phyloP scores from a whole-genome alignment of 441 rosid species.

The Francoa sonchifolia region DNA sequence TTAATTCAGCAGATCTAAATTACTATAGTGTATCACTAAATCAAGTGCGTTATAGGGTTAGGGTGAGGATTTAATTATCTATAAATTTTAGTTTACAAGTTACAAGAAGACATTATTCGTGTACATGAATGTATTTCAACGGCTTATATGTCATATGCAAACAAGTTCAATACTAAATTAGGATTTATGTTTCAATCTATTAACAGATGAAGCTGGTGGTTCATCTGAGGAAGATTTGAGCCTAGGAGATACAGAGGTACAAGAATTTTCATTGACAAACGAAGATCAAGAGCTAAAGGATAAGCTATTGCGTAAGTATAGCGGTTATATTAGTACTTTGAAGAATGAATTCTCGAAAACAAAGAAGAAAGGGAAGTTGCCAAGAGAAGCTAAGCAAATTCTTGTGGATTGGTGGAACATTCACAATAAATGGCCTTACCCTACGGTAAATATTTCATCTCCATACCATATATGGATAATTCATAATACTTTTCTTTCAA shows the following conservation, averaged over 20 bases:
- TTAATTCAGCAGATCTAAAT: too few relatives aligned
- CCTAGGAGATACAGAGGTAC: conserved; percentile 29
- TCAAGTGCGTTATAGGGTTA: too few relatives aligned
- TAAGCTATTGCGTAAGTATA: conserved; percentile 33
- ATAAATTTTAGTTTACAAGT: too few relatives aligned
- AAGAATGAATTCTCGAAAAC: conserved; percentile 44
- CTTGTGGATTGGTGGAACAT: conserved; percentile 55
- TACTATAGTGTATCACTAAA: too few relatives aligned
- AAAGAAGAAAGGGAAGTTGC: conserved; percentile 57
- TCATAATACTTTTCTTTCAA: too few relatives aligned
- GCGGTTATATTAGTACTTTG: conserved; percentile 34
- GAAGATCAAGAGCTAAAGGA: conserved; percentile 40
- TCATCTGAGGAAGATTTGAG: conserved; percentile 34
- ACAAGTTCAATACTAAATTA: neutral
- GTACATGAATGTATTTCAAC: too few relatives aligned
- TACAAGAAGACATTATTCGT: too few relatives aligned
- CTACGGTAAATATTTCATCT: conserved; percentile 29
- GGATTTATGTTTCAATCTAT: neutral
- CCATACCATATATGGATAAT: too few relatives aligned
- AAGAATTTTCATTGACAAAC: conserved; percentile 9
- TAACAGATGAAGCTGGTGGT: conserved; percentile 26
- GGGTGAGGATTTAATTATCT: too few relatives aligned
- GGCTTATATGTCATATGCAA: neutral
- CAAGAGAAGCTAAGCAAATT: conserved; percentile 35
- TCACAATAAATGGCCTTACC: conserved; percentile 65